Percentiles rank a stretch among this genome's conserved stretches.
These are phyloP conservation scores for Saturnispora besseyi DNA, from an alignment of 805 yeast species.

Conservation along the genomic window DNA sequence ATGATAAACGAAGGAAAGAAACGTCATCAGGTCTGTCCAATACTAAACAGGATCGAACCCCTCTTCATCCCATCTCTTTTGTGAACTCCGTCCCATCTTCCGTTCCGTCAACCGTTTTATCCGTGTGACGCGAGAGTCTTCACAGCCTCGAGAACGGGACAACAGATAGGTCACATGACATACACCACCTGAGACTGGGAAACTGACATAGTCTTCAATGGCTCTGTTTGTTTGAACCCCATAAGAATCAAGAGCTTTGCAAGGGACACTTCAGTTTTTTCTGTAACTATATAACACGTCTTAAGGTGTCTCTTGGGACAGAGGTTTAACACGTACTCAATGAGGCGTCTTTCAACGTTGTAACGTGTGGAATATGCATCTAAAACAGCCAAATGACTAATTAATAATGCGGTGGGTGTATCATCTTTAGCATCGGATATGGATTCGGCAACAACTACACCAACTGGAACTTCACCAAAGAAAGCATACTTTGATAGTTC, in stretches of 20 bases:
- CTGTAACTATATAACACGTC: slow-evolving; percentile 29
- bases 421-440: slow-evolving; percentile 36
- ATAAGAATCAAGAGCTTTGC: not conserved
- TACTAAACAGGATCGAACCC: not conserved
- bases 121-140: not conserved
- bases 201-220: not conserved
- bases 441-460: slow-evolving; percentile 53
- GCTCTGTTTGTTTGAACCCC: slow-evolving; percentile 14
- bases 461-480: slow-evolving; percentile 74
- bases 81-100: not conserved
- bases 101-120: not conserved
- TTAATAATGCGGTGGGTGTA: slow-evolving; percentile 23
- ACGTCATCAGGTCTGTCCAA: not conserved
- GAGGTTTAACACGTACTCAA: slow-evolving; percentile 47
- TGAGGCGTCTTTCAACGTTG: slow-evolving; percentile 53
- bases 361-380: slow-evolving; percentile 45
- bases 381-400: slow-evolving; percentile 36
- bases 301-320: slow-evolving; percentile 46
- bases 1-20: not conserved
- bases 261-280: not conserved
- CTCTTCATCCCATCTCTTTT: not conserved
- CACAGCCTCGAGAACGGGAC: not conserved
- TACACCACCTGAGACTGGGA: not conserved
- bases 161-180: not conserved
- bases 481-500: slow-evolving; percentile 48